A percentile compares a stretch with the other conserved stretches of the same genome.
Conservation (phyloP, 805 yeast species). For the Metschnikowia chrysomelidarum region DNA sequence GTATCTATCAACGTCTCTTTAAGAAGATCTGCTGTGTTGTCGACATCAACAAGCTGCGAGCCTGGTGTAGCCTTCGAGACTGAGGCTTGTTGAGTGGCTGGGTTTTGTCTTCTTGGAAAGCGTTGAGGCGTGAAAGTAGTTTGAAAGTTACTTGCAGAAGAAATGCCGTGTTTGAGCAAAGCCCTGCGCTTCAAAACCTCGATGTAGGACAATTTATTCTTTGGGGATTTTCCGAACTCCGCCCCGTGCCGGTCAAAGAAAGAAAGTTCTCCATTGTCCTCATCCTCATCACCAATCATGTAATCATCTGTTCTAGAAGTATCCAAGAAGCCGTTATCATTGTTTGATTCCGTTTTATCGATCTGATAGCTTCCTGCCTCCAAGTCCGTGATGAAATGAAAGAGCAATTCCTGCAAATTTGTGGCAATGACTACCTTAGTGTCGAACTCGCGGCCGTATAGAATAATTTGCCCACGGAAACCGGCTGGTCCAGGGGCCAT, state of each 20-base stretch:
- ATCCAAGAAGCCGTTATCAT: conserved; percentile 39
- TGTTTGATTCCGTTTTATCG: conserved; percentile 30
- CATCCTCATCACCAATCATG: conserved; percentile 45
- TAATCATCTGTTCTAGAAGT: conserved; percentile 38
- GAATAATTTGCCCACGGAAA: conserved; percentile 19
- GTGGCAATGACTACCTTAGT: conserved; percentile 22
- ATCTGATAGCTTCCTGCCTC: conserved; percentile 42
- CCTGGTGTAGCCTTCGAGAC: conserved; percentile 8
- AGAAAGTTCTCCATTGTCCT: conserved; percentile 42
- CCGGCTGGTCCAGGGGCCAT: conserved; percentile 23
- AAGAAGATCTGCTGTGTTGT: conserved; percentile 32
- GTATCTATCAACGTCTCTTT: conserved; percentile 40
- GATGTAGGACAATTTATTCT: conserved; percentile 36
- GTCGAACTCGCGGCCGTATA: conserved; percentile 22
- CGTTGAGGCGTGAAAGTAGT: conserved; percentile 40
- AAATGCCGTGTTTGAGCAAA: conserved; percentile 38
- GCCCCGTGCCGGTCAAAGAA: conserved; percentile 36
- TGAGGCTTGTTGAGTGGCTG: conserved; percentile 1
- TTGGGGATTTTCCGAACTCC: conserved; percentile 32
- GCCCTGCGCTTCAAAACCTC: conserved; percentile 43
- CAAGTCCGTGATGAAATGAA: conserved; percentile 37
- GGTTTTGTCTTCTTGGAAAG: conserved; percentile 9
- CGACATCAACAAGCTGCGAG: conserved; percentile 23
- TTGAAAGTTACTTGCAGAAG: conserved; percentile 31
- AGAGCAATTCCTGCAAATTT: conserved; percentile 39